Evolutionary conservation across 495 filamentous ascomycete genomes (phyloP).

Genomic region (Hyaloscypha finlandica): DNA sequence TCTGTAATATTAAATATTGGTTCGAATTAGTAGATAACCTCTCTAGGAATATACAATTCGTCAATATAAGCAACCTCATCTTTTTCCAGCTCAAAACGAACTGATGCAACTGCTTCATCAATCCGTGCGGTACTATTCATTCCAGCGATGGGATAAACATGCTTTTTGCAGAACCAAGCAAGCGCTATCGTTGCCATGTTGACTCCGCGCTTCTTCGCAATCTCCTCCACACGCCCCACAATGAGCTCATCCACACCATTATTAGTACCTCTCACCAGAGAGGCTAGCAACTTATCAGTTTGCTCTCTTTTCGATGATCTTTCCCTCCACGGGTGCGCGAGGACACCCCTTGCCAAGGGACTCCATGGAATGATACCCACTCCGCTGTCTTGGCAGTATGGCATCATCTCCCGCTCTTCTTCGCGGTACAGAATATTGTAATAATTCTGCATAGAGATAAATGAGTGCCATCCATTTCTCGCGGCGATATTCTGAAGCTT

Average conservation of each 20-base stretch:
- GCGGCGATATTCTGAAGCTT: constrained; percentile 45
- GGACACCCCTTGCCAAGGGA: constrained; percentile 56
- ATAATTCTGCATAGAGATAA: constrained; percentile 60
- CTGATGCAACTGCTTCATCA: constrained; percentile 55
- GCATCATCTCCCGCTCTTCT: constrained; percentile 64
- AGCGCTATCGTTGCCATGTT: constrained; percentile 65
- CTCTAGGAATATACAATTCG: constrained; percentile 59
- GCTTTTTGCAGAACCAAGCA: constrained; percentile 61
- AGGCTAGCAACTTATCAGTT: constrained; percentile 49
- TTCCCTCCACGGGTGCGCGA: constrained; percentile 47
- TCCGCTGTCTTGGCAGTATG: constrained; percentile 56
- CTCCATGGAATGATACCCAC: constrained; percentile 48
- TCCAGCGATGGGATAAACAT: constrained; percentile 29
- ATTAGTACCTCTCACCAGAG: constrained; percentile 42
- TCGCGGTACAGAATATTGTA: constrained; percentile 60
- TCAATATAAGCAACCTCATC: constrained; percentile 63
- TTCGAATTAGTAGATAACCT: constrained; percentile 39
- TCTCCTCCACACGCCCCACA: constrained; percentile 61
- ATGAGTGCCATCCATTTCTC: constrained; percentile 55
- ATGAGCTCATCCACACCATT: constrained; percentile 51
- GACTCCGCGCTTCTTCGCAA: constrained; percentile 64
- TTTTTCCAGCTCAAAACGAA: constrained; percentile 48
- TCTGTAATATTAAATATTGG: no score
- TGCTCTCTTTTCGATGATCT: constrained; percentile 33
- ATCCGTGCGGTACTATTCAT: constrained; percentile 55